Conservation (phyloP, 2,329 filamentous ascomycete species). For the Seiridium unicorne region DNA sequence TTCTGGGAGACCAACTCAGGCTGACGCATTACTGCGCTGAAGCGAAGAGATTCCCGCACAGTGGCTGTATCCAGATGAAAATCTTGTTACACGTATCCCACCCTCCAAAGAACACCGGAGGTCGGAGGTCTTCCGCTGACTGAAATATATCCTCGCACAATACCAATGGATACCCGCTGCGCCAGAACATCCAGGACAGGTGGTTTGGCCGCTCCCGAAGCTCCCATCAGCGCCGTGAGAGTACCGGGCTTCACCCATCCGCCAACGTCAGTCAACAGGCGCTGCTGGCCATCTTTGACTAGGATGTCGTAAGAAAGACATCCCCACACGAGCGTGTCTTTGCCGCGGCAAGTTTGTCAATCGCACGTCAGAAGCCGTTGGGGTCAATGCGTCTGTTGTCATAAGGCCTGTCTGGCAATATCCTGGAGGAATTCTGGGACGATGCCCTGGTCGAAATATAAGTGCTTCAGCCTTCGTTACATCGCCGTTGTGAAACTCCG, state of each 20-base stretch:
- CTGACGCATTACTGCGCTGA: conserved; percentile 64
- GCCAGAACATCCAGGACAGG: conserved; percentile 19
- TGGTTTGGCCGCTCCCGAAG: conserved; percentile 35
- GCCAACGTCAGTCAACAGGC: conserved; percentile 72
- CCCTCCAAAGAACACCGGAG: conserved; percentile 68
- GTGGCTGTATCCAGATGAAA: conserved; percentile 66
- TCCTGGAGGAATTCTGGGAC: no score
- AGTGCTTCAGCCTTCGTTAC: no score
- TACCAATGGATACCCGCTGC: conserved; percentile 38
- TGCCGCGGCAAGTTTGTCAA: neutral
- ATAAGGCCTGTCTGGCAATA: no score
- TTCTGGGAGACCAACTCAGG: conserved; percentile 51
- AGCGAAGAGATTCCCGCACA: conserved; percentile 63
- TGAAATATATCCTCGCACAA: conserved; percentile 74
- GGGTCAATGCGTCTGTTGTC: no score
- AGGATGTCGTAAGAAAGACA: conserved; percentile 38
- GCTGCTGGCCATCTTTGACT: conserved; percentile 60
- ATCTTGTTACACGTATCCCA: conserved; percentile 54
- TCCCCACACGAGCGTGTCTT: neutral
- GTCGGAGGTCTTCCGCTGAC: conserved; percentile 72
- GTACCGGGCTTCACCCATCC: conserved; percentile 82
- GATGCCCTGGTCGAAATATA: no score
- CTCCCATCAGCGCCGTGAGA: conserved; percentile 74
- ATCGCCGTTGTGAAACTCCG: no score
- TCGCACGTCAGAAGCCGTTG: neutral